These are phyloP conservation scores for Gracilariopsis chorda DNA, from an alignment of 23 red algal genomes.

Conservation along the genomic window DNA sequence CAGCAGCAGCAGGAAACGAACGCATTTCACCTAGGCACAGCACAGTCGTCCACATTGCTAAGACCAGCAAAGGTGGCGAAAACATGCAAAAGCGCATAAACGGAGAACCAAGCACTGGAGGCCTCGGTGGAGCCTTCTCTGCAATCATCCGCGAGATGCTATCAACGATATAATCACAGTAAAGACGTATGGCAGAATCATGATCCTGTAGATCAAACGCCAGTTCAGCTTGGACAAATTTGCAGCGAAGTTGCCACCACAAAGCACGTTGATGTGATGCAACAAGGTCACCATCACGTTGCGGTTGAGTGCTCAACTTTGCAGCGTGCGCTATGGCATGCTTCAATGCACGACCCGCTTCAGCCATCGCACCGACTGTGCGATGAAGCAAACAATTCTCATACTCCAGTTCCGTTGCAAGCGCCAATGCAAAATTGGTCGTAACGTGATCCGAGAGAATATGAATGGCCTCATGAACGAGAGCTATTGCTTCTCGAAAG, in stretches of 20 bases:
- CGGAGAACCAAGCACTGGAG: not conserved
- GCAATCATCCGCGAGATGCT: constrained; percentile 53
- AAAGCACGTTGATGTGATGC: constrained; percentile 34
- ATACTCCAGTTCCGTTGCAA: constrained; percentile 46
- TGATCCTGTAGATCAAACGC: constrained; percentile 32
- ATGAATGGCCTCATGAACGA: constrained; percentile 29
- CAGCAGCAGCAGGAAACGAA: constrained; percentile 46
- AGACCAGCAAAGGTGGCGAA: constrained; percentile 48
- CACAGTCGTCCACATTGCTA: constrained; percentile 57
- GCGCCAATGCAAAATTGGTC: constrained; percentile 3
- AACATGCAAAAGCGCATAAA: constrained; percentile 64
- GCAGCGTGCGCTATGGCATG: constrained; percentile 33
- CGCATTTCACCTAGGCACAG: constrained; percentile 50
- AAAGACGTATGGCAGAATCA: constrained; percentile 36
- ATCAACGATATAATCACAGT: constrained; percentile 47
- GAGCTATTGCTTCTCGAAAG: constrained; percentile 26
- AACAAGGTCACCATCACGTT: not conserved
- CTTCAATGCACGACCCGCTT: constrained; percentile 24
- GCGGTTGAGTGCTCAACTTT: not conserved
- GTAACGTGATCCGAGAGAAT: not conserved
- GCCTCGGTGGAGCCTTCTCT: not conserved
- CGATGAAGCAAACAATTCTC: constrained; percentile 33
- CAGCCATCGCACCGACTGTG: constrained; percentile 32
- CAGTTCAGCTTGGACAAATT: constrained; percentile 49
- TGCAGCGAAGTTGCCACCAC: constrained; percentile 64